Conservation (phyloP, 2,329 filamentous ascomycete species). For the Stachybotrys elegans region DNA sequence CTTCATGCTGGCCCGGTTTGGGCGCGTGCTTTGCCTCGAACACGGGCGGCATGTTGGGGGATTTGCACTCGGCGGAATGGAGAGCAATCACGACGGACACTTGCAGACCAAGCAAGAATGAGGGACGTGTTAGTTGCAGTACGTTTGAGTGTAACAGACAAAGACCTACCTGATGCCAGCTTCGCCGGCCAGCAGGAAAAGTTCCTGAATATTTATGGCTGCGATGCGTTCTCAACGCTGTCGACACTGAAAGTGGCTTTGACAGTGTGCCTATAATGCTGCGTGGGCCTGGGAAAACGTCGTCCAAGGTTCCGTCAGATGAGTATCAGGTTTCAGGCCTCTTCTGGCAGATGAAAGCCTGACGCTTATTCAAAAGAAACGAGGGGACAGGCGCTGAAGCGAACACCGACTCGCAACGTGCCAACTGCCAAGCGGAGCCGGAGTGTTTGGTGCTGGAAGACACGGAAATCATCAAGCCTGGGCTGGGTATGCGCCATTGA, state of each 20-base stretch:
- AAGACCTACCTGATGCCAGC: conserved; percentile 32
- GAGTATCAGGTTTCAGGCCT: conserved; percentile 35
- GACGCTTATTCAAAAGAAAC: conserved; percentile 26
- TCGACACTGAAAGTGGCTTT: conserved; percentile 33
- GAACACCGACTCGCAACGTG: conserved; percentile 24
- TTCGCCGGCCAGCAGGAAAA: conserved; percentile 33
- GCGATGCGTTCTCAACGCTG: conserved; percentile 23
- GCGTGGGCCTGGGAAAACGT: conserved; percentile 32
- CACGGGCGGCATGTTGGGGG: conserved; percentile 63
- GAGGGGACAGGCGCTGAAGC: conserved; percentile 22
- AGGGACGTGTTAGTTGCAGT: too few relatives aligned
- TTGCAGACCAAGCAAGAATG: too few relatives aligned
- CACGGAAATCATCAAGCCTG: conserved; percentile 27
- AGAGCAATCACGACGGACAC: too few relatives aligned
- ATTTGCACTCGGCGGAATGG: conserved; percentile 55
- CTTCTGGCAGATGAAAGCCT: conserved; percentile 19
- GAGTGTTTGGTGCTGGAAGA: conserved; percentile 26
- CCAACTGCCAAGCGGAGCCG: conserved; percentile 28
- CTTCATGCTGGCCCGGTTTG: conserved; percentile 61
- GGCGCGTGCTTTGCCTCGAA: conserved; percentile 61
- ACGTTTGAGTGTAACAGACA: conserved; percentile 32
- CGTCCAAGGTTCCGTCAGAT: conserved; percentile 31
- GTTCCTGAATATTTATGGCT: conserved; percentile 27
- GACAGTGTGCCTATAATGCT: conserved; percentile 31
- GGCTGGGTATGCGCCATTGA: conserved; percentile 29